A percentile compares a stretch with the other conserved stretches of the same genome.
These are phyloP conservation scores for Apiotrichum mycotoxinovorans DNA, from an alignment of 1,284 basidiomycete species.

Conservation along the genomic window DNA sequence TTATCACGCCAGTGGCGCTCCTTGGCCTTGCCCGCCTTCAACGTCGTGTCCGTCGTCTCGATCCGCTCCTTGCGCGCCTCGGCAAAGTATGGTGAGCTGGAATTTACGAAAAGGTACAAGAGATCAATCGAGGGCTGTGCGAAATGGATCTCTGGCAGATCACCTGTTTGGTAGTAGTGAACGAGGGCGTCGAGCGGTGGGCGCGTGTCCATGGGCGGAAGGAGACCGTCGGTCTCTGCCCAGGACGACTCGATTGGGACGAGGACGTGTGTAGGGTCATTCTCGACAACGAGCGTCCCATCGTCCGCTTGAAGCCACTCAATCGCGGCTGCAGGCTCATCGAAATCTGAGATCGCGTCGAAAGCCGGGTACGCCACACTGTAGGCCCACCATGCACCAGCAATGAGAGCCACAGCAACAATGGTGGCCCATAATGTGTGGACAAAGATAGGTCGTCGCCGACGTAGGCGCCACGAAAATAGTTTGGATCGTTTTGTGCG, in stretches of 20 bases:
- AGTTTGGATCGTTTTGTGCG: background rate
- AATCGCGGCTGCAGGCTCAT: too few species aligned
- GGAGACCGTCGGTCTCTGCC: slow-evolving; percentile 5
- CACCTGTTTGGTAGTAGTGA: slow-evolving; percentile 22
- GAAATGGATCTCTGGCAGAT: slow-evolving; percentile 1
- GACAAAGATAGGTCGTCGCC: background rate
- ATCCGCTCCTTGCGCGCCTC: slow-evolving; percentile 24
- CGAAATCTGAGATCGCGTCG: background rate
- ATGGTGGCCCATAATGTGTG: background rate
- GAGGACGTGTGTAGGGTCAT: slow-evolving; percentile 21
- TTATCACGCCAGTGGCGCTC: slow-evolving; percentile 41
- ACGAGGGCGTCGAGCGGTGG: slow-evolving; percentile 17
- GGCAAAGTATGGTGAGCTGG: slow-evolving; percentile 29
- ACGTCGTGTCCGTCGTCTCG: background rate
- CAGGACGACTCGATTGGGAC: slow-evolving; percentile 8
- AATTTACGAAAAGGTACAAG: slow-evolving; percentile 43
- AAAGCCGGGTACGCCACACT: background rate
- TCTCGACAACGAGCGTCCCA: background rate
- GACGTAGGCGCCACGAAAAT: background rate
- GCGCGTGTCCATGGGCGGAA: slow-evolving; percentile 17
- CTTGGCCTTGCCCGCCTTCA: slow-evolving; percentile 14
- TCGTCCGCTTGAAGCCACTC: background rate
- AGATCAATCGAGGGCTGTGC: slow-evolving; percentile 25
- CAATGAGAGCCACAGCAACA: background rate
- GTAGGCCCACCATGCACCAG: background rate